Percentiles rank a stretch among this genome's conserved stretches.
Conservation (phyloP, 2,329 filamentous ascomycete genomes). For the Monilinia polystroma region DNA sequence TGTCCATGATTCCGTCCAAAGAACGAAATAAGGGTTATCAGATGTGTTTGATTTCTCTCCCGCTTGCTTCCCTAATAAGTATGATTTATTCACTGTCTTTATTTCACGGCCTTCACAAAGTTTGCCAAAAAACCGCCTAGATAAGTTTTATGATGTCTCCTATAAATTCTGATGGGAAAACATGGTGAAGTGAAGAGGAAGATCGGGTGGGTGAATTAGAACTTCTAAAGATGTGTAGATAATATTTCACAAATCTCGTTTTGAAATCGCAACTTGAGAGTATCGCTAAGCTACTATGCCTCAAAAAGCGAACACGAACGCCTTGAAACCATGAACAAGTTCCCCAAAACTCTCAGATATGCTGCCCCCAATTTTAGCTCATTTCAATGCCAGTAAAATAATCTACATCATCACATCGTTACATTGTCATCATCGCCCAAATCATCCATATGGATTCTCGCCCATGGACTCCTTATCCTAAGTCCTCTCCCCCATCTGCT, state of each 20-base stretch:
- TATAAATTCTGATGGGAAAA: no score
- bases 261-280: not conserved
- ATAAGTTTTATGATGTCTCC: no score
- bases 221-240: not conserved
- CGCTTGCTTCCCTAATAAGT: not conserved
- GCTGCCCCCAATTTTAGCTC: not conserved
- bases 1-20: not conserved
- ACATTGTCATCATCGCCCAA: not conserved
- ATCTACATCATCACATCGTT: not conserved
- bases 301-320: not conserved
- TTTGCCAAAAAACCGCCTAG: no score
- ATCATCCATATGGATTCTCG: constrained; percentile 40
- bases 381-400: not conserved
- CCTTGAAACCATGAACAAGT: not conserved
- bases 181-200: no score
- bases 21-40: no score
- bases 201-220: no score
- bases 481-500: constrained; percentile 47
- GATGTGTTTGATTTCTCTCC: no score
- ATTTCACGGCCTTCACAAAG: no score
- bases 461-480: constrained; percentile 56
- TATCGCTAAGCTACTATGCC: not conserved
- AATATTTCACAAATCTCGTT: not conserved
- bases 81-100: not conserved
- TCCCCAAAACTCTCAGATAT: not conserved